These are phyloP conservation scores for Backusella luteola DNA, from an alignment of 192 early-diverging fungal species.

Conservation along the genomic window DNA sequence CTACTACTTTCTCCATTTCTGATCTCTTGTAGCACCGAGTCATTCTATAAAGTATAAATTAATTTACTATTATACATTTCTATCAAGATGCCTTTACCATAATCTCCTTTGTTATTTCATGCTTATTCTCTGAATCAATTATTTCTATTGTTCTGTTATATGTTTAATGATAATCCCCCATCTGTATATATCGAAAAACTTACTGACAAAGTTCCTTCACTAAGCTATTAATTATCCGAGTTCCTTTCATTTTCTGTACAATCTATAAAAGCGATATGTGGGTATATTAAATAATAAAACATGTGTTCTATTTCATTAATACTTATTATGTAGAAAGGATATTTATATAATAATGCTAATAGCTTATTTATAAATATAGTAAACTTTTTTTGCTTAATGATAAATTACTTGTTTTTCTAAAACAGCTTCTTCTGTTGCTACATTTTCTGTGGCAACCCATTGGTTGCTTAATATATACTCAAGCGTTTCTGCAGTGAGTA, in stretches of 20 bases:
- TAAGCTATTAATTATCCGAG: neutral
- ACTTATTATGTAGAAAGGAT: neutral
- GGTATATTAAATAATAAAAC: neutral
- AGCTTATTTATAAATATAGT: neutral
- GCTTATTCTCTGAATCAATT: neutral
- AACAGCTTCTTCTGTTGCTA: neutral
- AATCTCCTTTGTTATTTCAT: neutral
- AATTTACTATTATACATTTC: neutral
- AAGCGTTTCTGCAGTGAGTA: constrained; percentile 15
- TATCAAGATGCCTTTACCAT: neutral
- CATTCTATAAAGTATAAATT: neutral
- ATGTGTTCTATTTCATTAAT: neutral
- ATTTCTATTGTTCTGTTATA: neutral
- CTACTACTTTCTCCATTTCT: neutral
- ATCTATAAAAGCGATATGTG: neutral
- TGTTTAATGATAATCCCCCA: neutral
- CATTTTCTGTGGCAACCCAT: constrained; percentile 1
- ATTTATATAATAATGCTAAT: neutral
- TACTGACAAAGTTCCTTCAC: neutral
- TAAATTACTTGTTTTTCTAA: neutral
- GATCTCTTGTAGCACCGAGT: neutral
- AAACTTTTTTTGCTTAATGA: neutral
- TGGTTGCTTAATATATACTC: constrained; percentile 10
- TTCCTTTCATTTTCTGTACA: neutral
- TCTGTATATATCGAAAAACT: neutral